Conservation (phyloP, 306 rosid species). For the Arachis stenosperma region DNA sequence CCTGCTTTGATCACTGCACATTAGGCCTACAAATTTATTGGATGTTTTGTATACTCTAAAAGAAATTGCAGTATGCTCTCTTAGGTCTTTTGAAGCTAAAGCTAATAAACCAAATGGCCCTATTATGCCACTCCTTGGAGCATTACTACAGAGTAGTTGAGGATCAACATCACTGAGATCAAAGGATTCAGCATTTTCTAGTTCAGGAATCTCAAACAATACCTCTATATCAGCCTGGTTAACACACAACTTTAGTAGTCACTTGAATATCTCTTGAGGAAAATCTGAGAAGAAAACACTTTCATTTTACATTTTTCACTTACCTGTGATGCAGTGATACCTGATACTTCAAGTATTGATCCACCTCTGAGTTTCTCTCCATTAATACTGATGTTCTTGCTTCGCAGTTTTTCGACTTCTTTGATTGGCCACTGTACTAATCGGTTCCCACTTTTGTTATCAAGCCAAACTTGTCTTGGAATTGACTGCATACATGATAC, state of each 20-base stretch:
- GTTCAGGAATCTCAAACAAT: constrained; percentile 42
- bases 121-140: constrained; percentile 40
- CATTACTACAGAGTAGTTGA: constrained; percentile 46
- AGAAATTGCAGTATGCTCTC: constrained; percentile 60
- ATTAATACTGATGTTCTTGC: constrained; percentile 33
- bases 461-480: constrained; percentile 63
- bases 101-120: constrained; percentile 62
- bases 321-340: constrained; percentile 60
- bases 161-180: constrained; percentile 47
- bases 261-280: background rate
- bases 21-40: constrained; percentile 51
- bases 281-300: background rate
- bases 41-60: constrained; percentile 49
- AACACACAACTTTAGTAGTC: background rate
- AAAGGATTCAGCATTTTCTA: constrained; percentile 42
- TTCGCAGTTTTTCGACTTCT: constrained; percentile 52
- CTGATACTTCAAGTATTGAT: constrained; percentile 49
- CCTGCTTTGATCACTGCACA: constrained; percentile 74
- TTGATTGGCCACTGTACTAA: constrained; percentile 62
- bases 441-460: constrained; percentile 44
- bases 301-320: background rate
- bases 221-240: constrained; percentile 62
- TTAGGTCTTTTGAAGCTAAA: constrained; percentile 52
- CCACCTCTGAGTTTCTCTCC: constrained; percentile 45
- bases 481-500: constrained; percentile 40